Base-by-base conservation (phyloP, 2,329 filamentous ascomycete genomes). In the Huntiella decipiens region DNA sequence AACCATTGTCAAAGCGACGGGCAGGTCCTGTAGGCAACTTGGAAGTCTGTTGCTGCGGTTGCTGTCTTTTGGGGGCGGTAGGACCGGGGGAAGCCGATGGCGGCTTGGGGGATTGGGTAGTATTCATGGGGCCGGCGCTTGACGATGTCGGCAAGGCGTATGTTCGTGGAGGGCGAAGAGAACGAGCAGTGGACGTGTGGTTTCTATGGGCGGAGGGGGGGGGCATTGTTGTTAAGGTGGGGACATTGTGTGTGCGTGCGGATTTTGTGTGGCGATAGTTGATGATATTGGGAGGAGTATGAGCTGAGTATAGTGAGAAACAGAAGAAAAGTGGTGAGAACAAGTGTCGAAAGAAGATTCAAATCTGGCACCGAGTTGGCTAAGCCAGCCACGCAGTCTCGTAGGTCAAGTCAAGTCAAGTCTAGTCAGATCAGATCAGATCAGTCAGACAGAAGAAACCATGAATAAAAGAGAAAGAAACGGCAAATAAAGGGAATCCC, bases 181-280 rank as follows among this genome's bases (percentile, higher is more conserved):
- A 17, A 12, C 45, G 45, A 17, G 45, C 45, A 22, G 45, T 46
- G 13, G 45, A 46, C 8, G n/a, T 42, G 12, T 32, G 13, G 32
- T 46, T 46, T 13, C 17, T 36, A 22, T 46, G 45, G 38, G 45
- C 38, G 4, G 45, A 43, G 28, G 38, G 45, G 15, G 45, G 45
- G 28, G 45, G 38, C 45, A 46, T 46, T 17, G 37, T 28, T 28
- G 22, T 28, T 28, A 28, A 28, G 22, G 22, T 12, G 16, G 38
- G 7, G 6, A 28, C 16, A n/a, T 13, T 40, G 11, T 40, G n/a
- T 40, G 17, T 28, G 15, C 38, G 7, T n/a, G 17, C n/a, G 17
- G 16, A 13, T n/a, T 19, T 6, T 40, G 8, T 40, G 17, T 40
- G 10, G 15, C 31, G n/a, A 13, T 28, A 28, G 16, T 5, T 40